Evolutionary conservation across 306 rosid genomes (phyloP).

Genomic region (Vigna mungo): DNA sequence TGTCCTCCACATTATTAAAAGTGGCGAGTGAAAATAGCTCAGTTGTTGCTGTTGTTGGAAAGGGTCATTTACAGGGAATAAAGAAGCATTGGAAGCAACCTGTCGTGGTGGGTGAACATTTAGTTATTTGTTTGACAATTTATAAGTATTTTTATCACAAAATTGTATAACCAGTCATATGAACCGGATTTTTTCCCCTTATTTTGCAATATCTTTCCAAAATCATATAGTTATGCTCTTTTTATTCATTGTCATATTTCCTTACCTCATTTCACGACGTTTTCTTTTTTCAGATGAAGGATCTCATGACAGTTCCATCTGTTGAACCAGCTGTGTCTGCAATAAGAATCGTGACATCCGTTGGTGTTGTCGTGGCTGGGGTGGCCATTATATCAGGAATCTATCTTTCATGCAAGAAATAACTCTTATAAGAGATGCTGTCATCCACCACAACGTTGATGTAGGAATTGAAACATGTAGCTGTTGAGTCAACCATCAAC

Average conservation of each 20-base stretch:
- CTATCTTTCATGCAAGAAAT: constrained; percentile 73
- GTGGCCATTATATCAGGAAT: constrained; percentile 80
- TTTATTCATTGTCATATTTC: background rate
- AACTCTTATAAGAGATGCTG: constrained; percentile 27
- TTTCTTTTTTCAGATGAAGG: constrained; percentile 61
- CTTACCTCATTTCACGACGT: constrained; percentile 17
- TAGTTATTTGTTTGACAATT: constrained; percentile 28
- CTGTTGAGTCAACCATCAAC: constrained; percentile 33
- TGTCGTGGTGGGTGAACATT: constrained; percentile 63
- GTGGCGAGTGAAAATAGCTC: constrained; percentile 70
- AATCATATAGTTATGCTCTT: background rate
- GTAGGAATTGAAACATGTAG: constrained; percentile 22
- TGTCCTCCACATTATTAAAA: constrained; percentile 75
- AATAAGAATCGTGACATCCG: constrained; percentile 54
- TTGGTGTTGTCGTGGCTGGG: constrained; percentile 74
- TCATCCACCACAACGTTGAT: constrained; percentile 13
- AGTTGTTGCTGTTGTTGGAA: constrained; percentile 94
- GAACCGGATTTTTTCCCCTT: background rate
- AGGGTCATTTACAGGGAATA: constrained; percentile 94
- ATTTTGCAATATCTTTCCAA: background rate
- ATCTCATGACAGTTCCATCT: constrained; percentile 73
- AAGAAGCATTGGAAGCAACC: constrained; percentile 90
- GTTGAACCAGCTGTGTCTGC: constrained; percentile 51
- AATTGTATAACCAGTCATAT: background rate
- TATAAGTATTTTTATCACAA: background rate